These are phyloP conservation scores for Pseudogymnoascus verrucosus DNA, from an alignment of 2,329 filamentous ascomycete species.

Conservation along the genomic window DNA sequence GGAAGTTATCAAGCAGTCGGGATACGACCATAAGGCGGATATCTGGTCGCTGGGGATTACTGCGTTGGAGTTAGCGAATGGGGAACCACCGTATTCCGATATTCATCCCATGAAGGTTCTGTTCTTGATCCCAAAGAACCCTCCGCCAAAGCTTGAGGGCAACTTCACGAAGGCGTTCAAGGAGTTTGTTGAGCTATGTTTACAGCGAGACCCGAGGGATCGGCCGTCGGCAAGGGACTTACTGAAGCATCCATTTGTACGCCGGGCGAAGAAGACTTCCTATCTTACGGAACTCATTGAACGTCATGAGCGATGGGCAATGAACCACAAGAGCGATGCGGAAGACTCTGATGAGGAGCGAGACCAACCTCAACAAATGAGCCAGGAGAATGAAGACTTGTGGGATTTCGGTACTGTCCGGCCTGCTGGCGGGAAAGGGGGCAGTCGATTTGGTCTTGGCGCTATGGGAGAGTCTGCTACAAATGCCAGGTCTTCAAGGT, in stretches of 20 bases:
- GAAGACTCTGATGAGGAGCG: conserved; percentile 50
- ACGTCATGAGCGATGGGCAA: conserved; percentile 77
- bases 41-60: conserved; percentile 97
- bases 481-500: conserved; percentile 59
- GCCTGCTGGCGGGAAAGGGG: conserved; percentile 61
- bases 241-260: conserved; percentile 82
- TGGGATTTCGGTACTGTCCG: conserved; percentile 98
- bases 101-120: conserved; percentile 98
- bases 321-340: conserved; percentile 68
- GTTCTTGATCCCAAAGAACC: conserved; percentile 92
- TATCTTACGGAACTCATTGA: conserved; percentile 95
- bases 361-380: conserved; percentile 35
- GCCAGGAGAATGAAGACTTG: conserved; percentile 66
- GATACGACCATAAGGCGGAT: conserved; percentile 95
- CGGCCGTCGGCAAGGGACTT: conserved; percentile 80
- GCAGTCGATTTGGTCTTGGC: conserved; percentile 52
- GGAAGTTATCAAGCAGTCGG: conserved; percentile 96
- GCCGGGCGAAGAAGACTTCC: conserved; percentile 88
- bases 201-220: conserved; percentile 83
- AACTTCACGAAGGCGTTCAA: conserved; percentile 78
- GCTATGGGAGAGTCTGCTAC: conserved; percentile 74
- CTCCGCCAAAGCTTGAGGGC: conserved; percentile 71
- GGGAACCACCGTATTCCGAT: conserved; percentile 89
- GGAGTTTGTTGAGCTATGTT: conserved; percentile 74
- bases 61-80: conserved; percentile 81